Evolutionary conservation across 345 rosid genomes (phyloP), one percentile per base, ranked within the genome.

Genomic region (Geranium brycei): DNA sequence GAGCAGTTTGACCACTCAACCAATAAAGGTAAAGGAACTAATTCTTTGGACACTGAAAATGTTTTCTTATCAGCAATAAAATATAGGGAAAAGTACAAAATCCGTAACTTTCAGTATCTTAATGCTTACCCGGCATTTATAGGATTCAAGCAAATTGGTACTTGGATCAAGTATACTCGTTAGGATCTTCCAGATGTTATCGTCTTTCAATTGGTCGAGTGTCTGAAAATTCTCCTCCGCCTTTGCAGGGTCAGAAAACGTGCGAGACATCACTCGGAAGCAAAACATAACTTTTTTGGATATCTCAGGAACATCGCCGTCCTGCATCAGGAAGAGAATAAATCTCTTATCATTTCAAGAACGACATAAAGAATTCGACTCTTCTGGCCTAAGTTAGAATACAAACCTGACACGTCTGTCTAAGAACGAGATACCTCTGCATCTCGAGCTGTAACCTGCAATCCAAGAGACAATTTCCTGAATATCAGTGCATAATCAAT

Each of bases 371-470:
- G 53, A 47, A 13, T 47, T 47, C 53, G 14, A 47, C 53, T 8
- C 11, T 47, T 11, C 11, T 0, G 53, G 3, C 3, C 53, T 0
- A 47, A 47, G 53, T 47, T 47, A 6, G 15, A 47, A 3, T 47
- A 47, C 84, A 32, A 65, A 93, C 99, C 99, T 91, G 91, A 70
- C 82, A 85, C 78, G 56, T 75, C 82, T 84, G 95, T 86, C 91
- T 83, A 62, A 90, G 76, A 41, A 85, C 80, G 58, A 90, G 77
- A 76, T 90, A 93, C 71, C 71, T 85, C 87, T 81, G 96, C 95
- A 90, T 86, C 84, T 93, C 99, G 76, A 82, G 97, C 71, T 93
- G 97, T 80, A 87, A 82, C 89, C 99, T 93, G 85, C 75, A 82
- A 78, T 73, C 60, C 77, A 71, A 79, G 15, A 47, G 53, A 47